phyloP scores from a whole-genome alignment of 1,284 basidiomycete species.

The Cutaneotrichosporon cyanovorans region DNA sequence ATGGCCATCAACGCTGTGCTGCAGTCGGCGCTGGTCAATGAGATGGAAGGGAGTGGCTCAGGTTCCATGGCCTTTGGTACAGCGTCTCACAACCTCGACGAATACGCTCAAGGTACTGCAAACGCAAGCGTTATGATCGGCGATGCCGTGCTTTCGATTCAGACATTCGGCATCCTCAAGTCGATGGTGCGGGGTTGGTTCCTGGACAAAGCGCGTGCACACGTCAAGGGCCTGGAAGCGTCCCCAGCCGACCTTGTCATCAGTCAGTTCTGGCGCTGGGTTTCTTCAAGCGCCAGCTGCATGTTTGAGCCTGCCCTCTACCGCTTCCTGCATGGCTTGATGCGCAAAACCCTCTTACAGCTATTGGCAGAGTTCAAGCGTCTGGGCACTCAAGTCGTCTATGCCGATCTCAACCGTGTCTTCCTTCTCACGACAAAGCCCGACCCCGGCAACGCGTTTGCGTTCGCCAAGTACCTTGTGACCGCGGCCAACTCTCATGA shows the following conservation, averaged over 20 bases:
- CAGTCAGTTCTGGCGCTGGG: conserved; percentile 98
- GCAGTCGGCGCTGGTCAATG: conserved; percentile 59
- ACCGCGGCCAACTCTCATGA: conserved; percentile 91
- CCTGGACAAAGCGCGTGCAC: conserved; percentile 66
- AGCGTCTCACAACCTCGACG: conserved; percentile 80
- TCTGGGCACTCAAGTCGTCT: conserved; percentile 85
- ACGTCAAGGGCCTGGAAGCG: conserved; percentile 27
- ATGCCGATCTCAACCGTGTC: conserved; percentile 89
- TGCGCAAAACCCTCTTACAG: conserved; percentile 98
- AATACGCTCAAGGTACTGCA: conserved; percentile 67
- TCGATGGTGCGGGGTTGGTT: conserved; percentile 88
- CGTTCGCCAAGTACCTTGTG: conserved; percentile 90
- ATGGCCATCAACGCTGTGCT: conserved; percentile 90
- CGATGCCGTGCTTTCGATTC: conserved; percentile 83
- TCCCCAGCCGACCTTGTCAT: conserved; percentile 51
- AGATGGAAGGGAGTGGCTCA: conserved; percentile 64
- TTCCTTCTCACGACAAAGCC: conserved; percentile 92
- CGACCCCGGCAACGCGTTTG: conserved; percentile 79
- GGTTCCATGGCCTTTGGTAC: conserved; percentile 90
- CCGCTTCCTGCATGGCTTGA: conserved; percentile 86
- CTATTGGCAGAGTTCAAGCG: conserved; percentile 94
- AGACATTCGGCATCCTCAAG: conserved; percentile 79
- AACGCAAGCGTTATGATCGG: conserved; percentile 76
- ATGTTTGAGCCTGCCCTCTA: conserved; percentile 93
- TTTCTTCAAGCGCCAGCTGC: conserved; percentile 71